A percentile compares a stretch with the other conserved stretches of the same genome.
Evolutionary conservation across 108 stramenopile genomes (phyloP).

Genomic region (Nitzschia sp.): DNA sequence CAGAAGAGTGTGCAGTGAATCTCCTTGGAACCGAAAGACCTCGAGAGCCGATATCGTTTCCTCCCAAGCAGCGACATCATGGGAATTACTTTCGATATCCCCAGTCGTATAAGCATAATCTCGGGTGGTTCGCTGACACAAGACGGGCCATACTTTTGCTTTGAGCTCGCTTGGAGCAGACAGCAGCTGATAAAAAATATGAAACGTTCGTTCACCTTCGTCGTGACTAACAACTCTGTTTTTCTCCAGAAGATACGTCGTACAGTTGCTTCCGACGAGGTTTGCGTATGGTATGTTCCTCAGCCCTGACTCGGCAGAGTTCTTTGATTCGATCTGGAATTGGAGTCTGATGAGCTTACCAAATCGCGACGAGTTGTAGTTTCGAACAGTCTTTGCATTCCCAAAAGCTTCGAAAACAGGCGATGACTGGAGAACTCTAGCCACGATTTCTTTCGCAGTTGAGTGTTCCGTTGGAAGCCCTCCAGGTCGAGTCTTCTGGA

Average conservation of each 20-base stretch:
- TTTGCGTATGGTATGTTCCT: conserved; percentile 37
- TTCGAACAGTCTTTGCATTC: conserved; percentile 79
- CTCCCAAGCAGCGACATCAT: conserved; percentile 50
- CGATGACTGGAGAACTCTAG: conserved; percentile 71
- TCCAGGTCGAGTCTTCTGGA: conserved; percentile 48
- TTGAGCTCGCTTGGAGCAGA: conserved; percentile 50
- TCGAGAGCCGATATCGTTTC: conserved; percentile 66
- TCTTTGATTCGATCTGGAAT: conserved; percentile 58
- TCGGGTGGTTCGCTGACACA: conserved; percentile 13
- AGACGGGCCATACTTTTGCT: conserved; percentile 39
- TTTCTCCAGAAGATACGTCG: conserved; percentile 93
- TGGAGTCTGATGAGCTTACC: conserved; percentile 86
- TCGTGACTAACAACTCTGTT: conserved; percentile 83
- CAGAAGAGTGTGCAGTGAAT: conserved; percentile 49
- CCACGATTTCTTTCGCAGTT: conserved; percentile 35
- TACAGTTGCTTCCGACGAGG: conserved; percentile 56
- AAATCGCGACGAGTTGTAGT: conserved; percentile 80
- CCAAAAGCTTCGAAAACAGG: conserved; percentile 90
- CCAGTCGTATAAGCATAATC: conserved; percentile 52
- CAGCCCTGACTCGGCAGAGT: conserved; percentile 29
- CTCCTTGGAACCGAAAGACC: conserved; percentile 54
- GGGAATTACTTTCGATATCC: conserved; percentile 52
- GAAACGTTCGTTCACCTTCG: conserved; percentile 90
- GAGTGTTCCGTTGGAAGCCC: conserved; percentile 18
- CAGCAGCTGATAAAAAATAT: conserved; percentile 91